Evolutionary conservation across 805 yeast genomes (phyloP).

Genomic region (Kluyveromyces nonfermentans): DNA sequence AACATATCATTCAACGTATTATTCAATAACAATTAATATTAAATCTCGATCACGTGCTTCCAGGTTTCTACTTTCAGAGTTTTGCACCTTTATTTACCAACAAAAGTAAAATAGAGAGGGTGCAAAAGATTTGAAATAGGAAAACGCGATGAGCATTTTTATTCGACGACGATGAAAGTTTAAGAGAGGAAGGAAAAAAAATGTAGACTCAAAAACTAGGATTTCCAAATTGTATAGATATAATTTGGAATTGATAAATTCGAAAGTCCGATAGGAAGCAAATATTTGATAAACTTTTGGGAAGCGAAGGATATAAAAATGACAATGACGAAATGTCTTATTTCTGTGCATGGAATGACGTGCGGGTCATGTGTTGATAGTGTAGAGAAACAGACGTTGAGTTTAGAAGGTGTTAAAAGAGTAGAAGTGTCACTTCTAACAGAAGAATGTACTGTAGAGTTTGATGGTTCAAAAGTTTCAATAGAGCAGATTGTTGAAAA

Average conservation of each 20-base stretch:
- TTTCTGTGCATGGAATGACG: conserved; percentile 68
- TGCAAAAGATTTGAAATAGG: neutral
- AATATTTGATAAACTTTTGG: too few species aligned
- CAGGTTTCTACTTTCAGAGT: neutral
- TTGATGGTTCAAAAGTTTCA: conserved; percentile 28
- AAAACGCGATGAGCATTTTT: neutral
- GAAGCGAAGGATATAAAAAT: neutral
- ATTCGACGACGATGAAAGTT: neutral
- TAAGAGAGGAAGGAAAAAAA: neutral
- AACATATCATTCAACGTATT: too few species aligned
- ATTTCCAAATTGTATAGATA: neutral
- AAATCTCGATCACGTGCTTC: neutral
- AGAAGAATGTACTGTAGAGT: conserved; percentile 55
- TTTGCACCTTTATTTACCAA: neutral
- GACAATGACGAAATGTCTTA: conserved; percentile 4
- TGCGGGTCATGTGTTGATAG: conserved; percentile 79
- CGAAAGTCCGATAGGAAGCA: neutral
- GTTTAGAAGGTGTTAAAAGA: conserved; percentile 39
- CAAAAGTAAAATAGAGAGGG: neutral
- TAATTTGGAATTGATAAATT: too few species aligned
- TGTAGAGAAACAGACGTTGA: conserved; percentile 44
- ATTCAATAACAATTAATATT: neutral
- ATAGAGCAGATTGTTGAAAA: conserved; percentile 35
- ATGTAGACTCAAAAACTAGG: neutral
- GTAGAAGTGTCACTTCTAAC: conserved; percentile 67